Percentiles rank a stretch among this genome's conserved stretches.
These are phyloP conservation scores for Gynostemma pentaphyllum DNA, from an alignment of 306 rosid species.

Conservation along the genomic window DNA sequence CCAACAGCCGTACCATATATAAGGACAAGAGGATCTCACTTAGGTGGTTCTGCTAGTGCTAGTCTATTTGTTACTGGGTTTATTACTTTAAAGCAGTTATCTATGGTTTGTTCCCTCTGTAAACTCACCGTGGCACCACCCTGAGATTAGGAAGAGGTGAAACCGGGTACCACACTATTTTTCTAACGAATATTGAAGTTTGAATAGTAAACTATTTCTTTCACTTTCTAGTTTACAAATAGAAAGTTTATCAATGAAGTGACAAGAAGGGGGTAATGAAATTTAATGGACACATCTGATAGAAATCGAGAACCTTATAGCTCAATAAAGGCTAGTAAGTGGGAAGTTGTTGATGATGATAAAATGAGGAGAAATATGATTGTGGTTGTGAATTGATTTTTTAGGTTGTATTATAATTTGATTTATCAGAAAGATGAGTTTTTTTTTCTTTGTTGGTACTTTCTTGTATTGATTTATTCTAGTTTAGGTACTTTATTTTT, in stretches of 20 bases:
- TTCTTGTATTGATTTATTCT: background rate
- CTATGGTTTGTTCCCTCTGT: too few relatives aligned
- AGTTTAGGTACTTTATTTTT: background rate
- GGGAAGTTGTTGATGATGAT: background rate
- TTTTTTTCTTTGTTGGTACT: background rate
- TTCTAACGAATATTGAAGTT: background rate
- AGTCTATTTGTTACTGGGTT: background rate
- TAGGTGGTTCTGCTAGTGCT: background rate
- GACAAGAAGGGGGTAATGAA: background rate
- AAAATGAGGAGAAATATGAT: background rate
- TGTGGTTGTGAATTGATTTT: background rate
- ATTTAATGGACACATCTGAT: background rate
- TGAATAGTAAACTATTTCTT: background rate
- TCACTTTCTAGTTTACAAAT: background rate
- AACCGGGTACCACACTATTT: too few relatives aligned
- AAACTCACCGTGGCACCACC: too few relatives aligned
- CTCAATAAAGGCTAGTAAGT: background rate
- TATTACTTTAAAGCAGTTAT: too few relatives aligned
- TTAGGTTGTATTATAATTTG: background rate
- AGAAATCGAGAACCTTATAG: background rate
- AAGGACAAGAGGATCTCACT: background rate
- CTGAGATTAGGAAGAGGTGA: too few relatives aligned
- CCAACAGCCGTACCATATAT: too few relatives aligned
- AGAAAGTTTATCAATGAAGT: background rate
- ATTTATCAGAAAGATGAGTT: background rate